A percentile compares a stretch with the other conserved stretches of the same genome.
phyloP scores from a whole-genome alignment of 2,329 filamentous ascomycete genomes.

The Cryphonectria radicalis region DNA sequence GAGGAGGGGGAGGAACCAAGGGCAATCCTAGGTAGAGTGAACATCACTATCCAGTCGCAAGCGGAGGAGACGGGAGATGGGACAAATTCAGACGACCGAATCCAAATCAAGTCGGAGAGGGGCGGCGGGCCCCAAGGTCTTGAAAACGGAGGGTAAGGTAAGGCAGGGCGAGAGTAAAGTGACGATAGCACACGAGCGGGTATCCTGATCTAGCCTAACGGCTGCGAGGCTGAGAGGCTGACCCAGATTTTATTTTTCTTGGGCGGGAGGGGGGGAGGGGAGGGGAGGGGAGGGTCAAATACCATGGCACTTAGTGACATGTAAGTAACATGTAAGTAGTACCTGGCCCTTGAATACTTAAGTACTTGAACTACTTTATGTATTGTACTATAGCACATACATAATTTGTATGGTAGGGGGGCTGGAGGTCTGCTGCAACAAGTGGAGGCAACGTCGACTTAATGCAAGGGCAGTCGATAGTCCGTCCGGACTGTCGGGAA shows the following conservation, averaged over 20 bases:
- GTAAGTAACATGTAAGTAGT: neutral
- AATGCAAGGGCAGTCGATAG: conserved; percentile 20
- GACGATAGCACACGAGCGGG: conserved; percentile 1
- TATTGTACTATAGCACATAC: neutral
- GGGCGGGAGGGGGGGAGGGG: too few species aligned
- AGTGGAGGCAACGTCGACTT: neutral
- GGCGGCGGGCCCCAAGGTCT: neutral
- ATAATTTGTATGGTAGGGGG: neutral
- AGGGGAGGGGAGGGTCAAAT: neutral
- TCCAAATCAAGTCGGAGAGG: neutral
- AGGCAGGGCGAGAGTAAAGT: neutral
- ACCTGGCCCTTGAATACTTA: neutral
- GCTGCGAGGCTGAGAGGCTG: conserved; percentile 3
- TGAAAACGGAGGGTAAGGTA: conserved; percentile 10
- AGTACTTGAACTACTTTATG: neutral
- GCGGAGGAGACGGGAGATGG: neutral
- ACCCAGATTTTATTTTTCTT: neutral
- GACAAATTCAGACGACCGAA: neutral
- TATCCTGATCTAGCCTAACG: conserved; percentile 1
- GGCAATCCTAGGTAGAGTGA: neutral
- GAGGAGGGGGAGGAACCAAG: neutral
- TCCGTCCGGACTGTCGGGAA: conserved; percentile 18
- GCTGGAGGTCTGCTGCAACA: neutral
- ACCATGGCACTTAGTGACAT: neutral
- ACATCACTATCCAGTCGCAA: conserved; percentile 15